A percentile compares a stretch with the other conserved stretches of the same genome.
phyloP scores from a whole-genome alignment of 2,329 filamentous ascomycete species.

The Anisogramma anomala region DNA sequence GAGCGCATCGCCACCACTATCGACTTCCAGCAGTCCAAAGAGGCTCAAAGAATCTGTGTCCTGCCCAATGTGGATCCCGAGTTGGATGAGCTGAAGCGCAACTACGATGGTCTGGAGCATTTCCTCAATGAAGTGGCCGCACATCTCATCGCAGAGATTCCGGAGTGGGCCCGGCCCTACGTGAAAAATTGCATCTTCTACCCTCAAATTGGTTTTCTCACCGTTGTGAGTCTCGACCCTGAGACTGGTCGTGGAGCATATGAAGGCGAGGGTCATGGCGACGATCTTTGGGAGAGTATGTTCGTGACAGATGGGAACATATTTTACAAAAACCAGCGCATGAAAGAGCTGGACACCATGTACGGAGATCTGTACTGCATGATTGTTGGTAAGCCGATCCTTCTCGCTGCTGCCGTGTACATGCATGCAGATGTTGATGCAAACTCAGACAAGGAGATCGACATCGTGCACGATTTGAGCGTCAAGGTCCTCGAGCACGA shows the following conservation, averaged over 20 bases:
- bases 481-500: conserved; percentile 60
- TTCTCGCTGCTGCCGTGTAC: background rate
- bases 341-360: conserved; percentile 67
- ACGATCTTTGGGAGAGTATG: conserved; percentile 62
- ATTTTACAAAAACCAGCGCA: conserved; percentile 79
- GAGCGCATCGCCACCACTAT: conserved; percentile 61
- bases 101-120: conserved; percentile 64
- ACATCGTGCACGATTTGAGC: conserved; percentile 70
- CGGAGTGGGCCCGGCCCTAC: conserved; percentile 42
- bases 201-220: conserved; percentile 83
- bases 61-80: conserved; percentile 57
- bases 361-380: conserved; percentile 76
- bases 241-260: conserved; percentile 49
- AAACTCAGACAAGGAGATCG: conserved; percentile 65
- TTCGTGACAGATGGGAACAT: conserved; percentile 60
- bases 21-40: conserved; percentile 67
- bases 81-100: conserved; percentile 66
- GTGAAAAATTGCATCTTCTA: conserved; percentile 75
- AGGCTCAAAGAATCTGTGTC: conserved; percentile 62
- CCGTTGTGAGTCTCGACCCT: conserved; percentile 55
- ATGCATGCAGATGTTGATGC: background rate
- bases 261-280: conserved; percentile 43
- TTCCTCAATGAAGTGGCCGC: conserved; percentile 58
- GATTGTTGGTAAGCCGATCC: conserved; percentile 55
- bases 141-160: conserved; percentile 51